Conservation (phyloP, 2,329 filamentous ascomycete species). For the Hypoxylon rubiginosum region DNA sequence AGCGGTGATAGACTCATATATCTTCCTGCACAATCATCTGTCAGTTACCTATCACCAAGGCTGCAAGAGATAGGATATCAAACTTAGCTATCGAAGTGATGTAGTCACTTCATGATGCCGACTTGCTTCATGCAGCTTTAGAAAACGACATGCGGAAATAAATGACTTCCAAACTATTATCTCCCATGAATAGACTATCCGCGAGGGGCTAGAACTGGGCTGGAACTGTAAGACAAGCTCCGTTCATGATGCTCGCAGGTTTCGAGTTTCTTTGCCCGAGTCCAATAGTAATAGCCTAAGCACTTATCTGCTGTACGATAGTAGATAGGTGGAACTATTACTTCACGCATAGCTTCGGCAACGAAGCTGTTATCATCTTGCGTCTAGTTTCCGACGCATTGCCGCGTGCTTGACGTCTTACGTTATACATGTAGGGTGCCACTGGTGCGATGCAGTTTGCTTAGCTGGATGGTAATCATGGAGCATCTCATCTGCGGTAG, state of each 20-base stretch:
- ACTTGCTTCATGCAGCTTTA: background rate
- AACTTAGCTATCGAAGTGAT: background rate
- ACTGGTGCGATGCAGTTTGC: background rate
- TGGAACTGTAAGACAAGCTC: conserved; percentile 21
- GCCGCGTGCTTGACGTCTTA: background rate
- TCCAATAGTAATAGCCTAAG: conserved; percentile 8
- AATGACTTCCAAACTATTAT: background rate
- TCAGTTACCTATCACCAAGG: background rate
- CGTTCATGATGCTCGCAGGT: conserved; percentile 15
- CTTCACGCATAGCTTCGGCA: background rate
- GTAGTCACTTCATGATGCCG: background rate
- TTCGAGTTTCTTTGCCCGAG: conserved; percentile 6
- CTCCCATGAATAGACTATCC: background rate
- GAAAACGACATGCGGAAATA: background rate
- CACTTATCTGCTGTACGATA: conserved; percentile 15
- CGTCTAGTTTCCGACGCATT: background rate
- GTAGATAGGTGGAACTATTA: conserved; percentile 3
- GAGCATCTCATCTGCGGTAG: background rate
- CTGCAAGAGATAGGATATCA: background rate
- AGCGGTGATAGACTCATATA: background rate
- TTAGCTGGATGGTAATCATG: background rate
- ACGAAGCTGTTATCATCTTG: background rate
- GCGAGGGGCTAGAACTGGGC: conserved; percentile 13
- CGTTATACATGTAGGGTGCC: background rate
- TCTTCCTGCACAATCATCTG: background rate